phyloP scores from a whole-genome alignment of 192 early-diverging fungal genomes.

The Backusella westeae region DNA sequence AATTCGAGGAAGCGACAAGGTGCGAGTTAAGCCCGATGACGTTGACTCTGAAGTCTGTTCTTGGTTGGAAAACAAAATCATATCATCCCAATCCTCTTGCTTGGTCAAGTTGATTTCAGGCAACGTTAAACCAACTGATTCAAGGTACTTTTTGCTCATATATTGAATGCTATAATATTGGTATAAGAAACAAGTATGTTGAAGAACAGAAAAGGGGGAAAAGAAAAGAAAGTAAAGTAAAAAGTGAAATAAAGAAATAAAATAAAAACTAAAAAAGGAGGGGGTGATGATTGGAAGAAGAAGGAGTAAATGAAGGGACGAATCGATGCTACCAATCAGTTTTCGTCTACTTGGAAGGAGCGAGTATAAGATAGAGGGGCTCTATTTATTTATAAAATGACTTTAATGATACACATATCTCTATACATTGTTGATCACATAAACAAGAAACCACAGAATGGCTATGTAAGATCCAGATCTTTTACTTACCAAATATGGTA shows the following conservation, averaged over 20 bases:
- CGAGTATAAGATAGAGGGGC: neutral
- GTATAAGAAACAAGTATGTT: neutral
- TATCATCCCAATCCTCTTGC: constrained; percentile 2
- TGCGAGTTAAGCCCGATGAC: neutral
- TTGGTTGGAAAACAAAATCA: neutral
- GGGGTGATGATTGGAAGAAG: neutral
- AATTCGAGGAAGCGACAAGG: constrained; percentile 6
- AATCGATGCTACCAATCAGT: neutral
- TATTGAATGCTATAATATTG: neutral
- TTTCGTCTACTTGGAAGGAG: neutral
- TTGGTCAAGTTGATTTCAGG: constrained; percentile 9
- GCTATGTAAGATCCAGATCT: too few relatives aligned
- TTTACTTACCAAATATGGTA: neutral
- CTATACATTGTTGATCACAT: too few relatives aligned
- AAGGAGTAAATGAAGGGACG: neutral
- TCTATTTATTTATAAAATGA: neutral
- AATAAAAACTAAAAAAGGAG: neutral
- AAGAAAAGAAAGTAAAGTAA: neutral
- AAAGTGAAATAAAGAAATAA: neutral
- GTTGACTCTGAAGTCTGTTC: neutral
- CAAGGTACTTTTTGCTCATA: neutral
- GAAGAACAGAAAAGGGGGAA: neutral
- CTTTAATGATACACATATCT: neutral
- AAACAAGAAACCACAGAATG: too few relatives aligned
- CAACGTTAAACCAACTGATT: neutral